These are phyloP conservation scores for Fraxinus greggii DNA, from an alignment of 305 asterid genomes.

Conservation along the genomic window DNA sequence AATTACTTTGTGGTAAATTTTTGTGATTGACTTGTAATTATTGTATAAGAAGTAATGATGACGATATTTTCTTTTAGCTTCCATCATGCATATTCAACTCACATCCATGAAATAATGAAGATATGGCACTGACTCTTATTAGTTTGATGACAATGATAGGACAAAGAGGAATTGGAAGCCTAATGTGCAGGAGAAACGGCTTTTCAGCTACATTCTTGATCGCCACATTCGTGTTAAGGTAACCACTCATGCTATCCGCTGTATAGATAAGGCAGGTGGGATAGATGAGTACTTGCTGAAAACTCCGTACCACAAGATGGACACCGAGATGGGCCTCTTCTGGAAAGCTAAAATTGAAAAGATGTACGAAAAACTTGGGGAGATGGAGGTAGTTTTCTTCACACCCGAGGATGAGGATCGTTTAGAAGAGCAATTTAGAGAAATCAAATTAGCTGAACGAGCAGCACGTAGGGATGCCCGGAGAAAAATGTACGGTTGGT, in stretches of 20 bases:
- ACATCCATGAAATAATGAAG: not conserved
- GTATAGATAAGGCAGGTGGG: conserved; percentile 99
- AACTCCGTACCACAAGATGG: conserved; percentile 93
- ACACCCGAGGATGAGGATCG: conserved; percentile 77
- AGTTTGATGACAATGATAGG: conserved; percentile 42
- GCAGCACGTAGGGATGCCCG: conserved; percentile 67
- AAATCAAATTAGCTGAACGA: conserved; percentile 53
- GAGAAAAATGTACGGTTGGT: conserved; percentile 64
- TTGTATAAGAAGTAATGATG: not conserved
- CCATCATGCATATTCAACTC: conserved; percentile 1
- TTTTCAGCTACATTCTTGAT: conserved; percentile 86
- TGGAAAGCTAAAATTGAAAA: conserved; percentile 92
- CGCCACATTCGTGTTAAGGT: conserved; percentile 82
- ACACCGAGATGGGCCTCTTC: conserved; percentile 78
- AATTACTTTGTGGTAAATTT: not conserved
- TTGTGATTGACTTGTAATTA: not conserved
- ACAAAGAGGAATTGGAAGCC: conserved; percentile 89
- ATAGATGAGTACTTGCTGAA: conserved; percentile 89
- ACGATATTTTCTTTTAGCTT: not conserved
- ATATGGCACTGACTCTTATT: conserved; percentile 24
- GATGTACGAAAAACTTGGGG: conserved; percentile 86
- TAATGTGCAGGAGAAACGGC: conserved; percentile 84
- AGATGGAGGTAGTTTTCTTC: conserved; percentile 85
- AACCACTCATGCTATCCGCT: conserved; percentile 88
- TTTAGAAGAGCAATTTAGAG: conserved; percentile 56